Evolutionary conservation across 2,329 filamentous ascomycete genomes (phyloP).

Genomic region (Periconia macrospinosa): DNA sequence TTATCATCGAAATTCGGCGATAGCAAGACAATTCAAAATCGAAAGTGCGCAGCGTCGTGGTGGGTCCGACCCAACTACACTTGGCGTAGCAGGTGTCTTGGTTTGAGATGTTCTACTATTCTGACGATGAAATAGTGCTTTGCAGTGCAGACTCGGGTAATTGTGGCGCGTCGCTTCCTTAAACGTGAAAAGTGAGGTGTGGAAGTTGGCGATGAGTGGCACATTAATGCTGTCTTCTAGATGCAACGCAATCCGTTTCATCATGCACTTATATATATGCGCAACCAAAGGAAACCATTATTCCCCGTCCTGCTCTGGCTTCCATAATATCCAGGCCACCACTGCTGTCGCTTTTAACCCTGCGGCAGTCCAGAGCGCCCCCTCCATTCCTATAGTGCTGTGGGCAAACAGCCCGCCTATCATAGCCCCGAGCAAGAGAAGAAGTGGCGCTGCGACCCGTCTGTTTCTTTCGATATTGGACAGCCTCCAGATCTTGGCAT

Average conservation of each 20-base stretch:
- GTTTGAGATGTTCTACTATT: background rate
- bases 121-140: background rate
- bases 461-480: constrained; percentile 58
- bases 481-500: constrained; percentile 54
- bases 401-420: constrained; percentile 59
- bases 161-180: too few relatives aligned
- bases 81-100: background rate
- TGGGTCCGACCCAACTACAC: background rate
- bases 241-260: constrained; percentile 6
- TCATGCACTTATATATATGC: background rate
- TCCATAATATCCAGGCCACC: constrained; percentile 47
- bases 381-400: constrained; percentile 54
- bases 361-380: constrained; percentile 53
- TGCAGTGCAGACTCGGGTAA: too few relatives aligned
- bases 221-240: background rate
- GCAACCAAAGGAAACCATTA: background rate
- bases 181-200: background rate
- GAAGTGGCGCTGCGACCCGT: constrained; percentile 53
- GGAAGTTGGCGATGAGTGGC: background rate
- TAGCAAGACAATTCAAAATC: too few relatives aligned
- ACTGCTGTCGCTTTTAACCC: constrained; percentile 44
- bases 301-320: constrained; percentile 30
- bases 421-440: constrained; percentile 58
- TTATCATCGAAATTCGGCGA: background rate
- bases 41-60: too few relatives aligned